phyloP scores from a whole-genome alignment of 371 early-diverging fungal species.

The Mucor circinelloides region DNA sequence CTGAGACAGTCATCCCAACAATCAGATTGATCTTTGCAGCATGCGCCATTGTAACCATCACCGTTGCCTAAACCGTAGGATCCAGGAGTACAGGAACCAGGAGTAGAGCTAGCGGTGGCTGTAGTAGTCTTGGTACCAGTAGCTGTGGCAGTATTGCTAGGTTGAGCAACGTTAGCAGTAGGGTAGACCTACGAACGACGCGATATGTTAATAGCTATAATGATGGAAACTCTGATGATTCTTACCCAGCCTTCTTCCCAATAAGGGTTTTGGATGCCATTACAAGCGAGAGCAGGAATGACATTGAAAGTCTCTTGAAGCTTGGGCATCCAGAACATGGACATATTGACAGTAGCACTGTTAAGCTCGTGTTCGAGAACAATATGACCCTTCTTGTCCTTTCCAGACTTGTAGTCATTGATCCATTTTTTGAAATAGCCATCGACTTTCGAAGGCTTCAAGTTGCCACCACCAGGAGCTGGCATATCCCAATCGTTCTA shows the following conservation, averaged over 20 bases:
- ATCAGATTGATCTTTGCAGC: constrained; percentile 19
- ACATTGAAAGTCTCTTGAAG: constrained; percentile 45
- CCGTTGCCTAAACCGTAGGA: constrained; percentile 11
- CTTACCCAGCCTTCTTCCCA: constrained; percentile 41
- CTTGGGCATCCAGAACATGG: constrained; percentile 50
- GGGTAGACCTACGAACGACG: background rate
- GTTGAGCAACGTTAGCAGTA: background rate
- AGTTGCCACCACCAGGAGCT: constrained; percentile 30
- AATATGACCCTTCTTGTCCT: constrained; percentile 43
- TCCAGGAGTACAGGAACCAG: background rate
- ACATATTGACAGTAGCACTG: constrained; percentile 49
- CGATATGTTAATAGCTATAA: background rate
- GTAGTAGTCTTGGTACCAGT: background rate
- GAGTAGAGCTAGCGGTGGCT: background rate
- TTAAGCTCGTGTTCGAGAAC: constrained; percentile 58
- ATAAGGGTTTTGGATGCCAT: constrained; percentile 53
- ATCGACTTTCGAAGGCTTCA: constrained; percentile 31
- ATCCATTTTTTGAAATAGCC: constrained; percentile 48
- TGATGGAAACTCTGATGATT: constrained; percentile 26
- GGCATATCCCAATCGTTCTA: constrained; percentile 5
- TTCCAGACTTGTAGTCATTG: constrained; percentile 37
- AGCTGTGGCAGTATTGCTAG: background rate
- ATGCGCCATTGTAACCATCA: constrained; percentile 18
- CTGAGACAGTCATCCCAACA: constrained; percentile 16
- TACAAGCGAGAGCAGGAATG: constrained; percentile 47